Percentiles rank a stretch among this genome's conserved stretches.
Conservation (phyloP, 805 yeast genomes). For the Ogataea angusta region DNA sequence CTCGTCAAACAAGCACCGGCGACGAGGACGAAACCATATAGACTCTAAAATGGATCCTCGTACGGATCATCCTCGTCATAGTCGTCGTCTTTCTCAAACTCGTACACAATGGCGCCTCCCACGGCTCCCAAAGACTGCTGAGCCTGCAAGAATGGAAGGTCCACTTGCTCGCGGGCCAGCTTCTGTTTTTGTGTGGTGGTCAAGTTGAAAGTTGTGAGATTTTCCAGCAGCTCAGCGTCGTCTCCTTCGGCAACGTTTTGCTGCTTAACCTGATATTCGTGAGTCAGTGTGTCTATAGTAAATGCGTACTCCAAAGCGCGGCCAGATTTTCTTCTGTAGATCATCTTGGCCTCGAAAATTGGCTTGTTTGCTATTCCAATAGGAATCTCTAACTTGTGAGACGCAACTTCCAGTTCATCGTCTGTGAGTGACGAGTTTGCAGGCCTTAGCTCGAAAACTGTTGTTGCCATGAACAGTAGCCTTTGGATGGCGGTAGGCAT, state of each 20-base stretch:
- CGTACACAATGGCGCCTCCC: constrained; percentile 95
- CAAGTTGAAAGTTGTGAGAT: constrained; percentile 83
- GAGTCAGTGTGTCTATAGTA: constrained; percentile 46
- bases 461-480: constrained; percentile 69
- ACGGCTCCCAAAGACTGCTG: constrained; percentile 62
- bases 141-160: constrained; percentile 87
- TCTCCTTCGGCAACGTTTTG: constrained; percentile 31
- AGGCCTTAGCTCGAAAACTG: constrained; percentile 64
- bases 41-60: constrained; percentile 83
- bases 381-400: constrained; percentile 46
- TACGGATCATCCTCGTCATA: constrained; percentile 98
- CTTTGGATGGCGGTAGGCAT: constrained; percentile 23
- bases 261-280: constrained; percentile 36
- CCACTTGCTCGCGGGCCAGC: constrained; percentile 78
- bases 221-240: constrained; percentile 57
- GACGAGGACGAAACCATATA: constrained; percentile 18
- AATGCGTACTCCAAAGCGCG: constrained; percentile 60
- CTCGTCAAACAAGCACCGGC: constrained; percentile 35
- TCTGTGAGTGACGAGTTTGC: constrained; percentile 29
- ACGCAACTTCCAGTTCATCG: constrained; percentile 40
- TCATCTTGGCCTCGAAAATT: constrained; percentile 47
- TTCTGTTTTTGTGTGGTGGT: constrained; percentile 73
- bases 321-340: constrained; percentile 81
- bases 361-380: constrained; percentile 45
- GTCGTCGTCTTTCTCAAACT: constrained; percentile 95